Percentiles rank a stretch among this genome's conserved stretches.
Conservation (phyloP, 2,329 filamentous ascomycete genomes). For the Penicillium janthinellum region DNA sequence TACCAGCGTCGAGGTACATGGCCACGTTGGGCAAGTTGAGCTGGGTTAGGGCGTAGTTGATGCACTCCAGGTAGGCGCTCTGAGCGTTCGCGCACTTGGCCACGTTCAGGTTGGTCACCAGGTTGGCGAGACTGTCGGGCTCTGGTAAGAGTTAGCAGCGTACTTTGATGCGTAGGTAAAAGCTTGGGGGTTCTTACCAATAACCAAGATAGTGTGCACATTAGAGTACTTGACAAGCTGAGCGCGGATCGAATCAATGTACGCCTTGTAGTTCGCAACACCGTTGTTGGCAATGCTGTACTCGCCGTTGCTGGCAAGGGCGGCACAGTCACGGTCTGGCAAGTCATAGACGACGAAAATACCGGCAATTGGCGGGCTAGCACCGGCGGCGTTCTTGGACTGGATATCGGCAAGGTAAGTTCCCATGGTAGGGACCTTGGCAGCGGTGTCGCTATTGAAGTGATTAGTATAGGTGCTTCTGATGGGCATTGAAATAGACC, state of each 20-base stretch:
- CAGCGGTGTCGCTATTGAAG: slow-evolving; percentile 46
- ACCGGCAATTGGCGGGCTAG: slow-evolving; percentile 49
- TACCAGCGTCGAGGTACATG: slow-evolving; percentile 65
- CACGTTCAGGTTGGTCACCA: slow-evolving; percentile 62
- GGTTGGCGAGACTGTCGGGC: slow-evolving; percentile 64
- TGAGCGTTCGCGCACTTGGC: slow-evolving; percentile 58
- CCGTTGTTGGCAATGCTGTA: slow-evolving; percentile 57
- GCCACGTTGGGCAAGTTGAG: slow-evolving; percentile 64
- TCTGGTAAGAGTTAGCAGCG: slow-evolving; percentile 49
- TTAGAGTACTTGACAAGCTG: slow-evolving; percentile 58
- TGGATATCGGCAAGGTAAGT: slow-evolving; percentile 53
- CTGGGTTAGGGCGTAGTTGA: slow-evolving; percentile 58
- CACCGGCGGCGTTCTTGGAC: slow-evolving; percentile 51
- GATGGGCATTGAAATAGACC: slow-evolving; percentile 22
- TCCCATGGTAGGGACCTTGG: slow-evolving; percentile 53
- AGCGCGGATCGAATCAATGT: slow-evolving; percentile 58
- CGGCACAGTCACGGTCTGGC: slow-evolving; percentile 65
- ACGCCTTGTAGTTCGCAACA: slow-evolving; percentile 54
- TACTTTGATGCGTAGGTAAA: not conserved
- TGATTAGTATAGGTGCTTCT: not conserved
- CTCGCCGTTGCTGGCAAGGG: slow-evolving; percentile 65
- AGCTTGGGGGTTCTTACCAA: slow-evolving; percentile 40
- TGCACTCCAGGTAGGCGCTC: slow-evolving; percentile 57
- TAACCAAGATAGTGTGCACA: slow-evolving; percentile 52
- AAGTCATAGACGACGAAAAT: slow-evolving; percentile 65